Evolutionary conservation across 306 rosid genomes (phyloP), one percentile per base, ranked within the genome.

Genomic region (Phaseolus lunatus): DNA sequence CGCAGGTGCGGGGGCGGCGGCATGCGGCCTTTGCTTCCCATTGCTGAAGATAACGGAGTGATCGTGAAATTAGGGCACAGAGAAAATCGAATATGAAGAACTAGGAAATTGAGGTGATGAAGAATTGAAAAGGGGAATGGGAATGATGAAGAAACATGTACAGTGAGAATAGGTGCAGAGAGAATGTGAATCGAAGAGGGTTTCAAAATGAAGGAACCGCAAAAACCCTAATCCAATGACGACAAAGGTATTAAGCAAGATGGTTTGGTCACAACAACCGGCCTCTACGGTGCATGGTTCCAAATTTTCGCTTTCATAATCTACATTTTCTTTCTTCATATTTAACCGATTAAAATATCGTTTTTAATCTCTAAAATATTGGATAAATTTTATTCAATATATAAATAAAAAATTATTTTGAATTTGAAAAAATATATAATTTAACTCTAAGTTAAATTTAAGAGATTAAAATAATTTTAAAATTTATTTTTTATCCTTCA

Each of bases 11-110:
- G 80, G 24, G 93, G 95, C 9, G 93, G 95, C 8, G 95, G 97
- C 49, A 90, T 64, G 77, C 96, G 88, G 63, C 98, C 98, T 83
- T 92, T 94, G 83, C 98, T 94, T 22, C 93, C 98, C 98, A 81
- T 81, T 23, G 64, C 9, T 18, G 19, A 50, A 15, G 44, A 73
- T 3, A 2, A 31, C 13, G 20, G 3, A 23, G n/a, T 4, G 49
- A 23, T 74, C 10, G 62, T 10, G 16, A 75, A 67, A 75, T 68
- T 68, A 68, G 77, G 81, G 67, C 53, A 69, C 70, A 1, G 53
- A 47, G 64, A 4, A 9, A 64, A 35, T 31, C 20, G n/a, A 19
- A 48, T 26, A 16, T 31, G 31, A 4, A 39, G 48, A 65, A 19
- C n/a, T 11, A 29, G 7, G 35, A 41, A 58, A 57, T 56, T 73